A percentile compares a stretch with the other conserved stretches of the same genome.
These are phyloP conservation scores for Candida loeiensis DNA, from an alignment of 805 yeast genomes.

Conservation along the genomic window DNA sequence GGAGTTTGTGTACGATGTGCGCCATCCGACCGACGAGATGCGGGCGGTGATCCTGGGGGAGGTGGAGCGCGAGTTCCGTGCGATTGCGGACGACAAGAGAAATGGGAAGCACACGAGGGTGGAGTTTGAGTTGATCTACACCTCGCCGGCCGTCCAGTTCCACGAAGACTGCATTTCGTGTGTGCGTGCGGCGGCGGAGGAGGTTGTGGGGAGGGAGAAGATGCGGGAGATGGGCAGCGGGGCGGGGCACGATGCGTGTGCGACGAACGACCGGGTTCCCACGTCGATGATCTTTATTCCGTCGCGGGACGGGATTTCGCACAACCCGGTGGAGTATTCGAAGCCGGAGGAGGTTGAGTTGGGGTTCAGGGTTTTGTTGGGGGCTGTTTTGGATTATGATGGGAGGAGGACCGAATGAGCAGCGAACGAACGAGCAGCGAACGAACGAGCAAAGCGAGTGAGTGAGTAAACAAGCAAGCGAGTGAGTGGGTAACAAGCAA, in stretches of 20 bases:
- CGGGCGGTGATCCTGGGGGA: constrained; percentile 36
- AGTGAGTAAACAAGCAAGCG: too few species aligned
- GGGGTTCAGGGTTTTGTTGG: constrained; percentile 55
- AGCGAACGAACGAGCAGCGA: too few species aligned
- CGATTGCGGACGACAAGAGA: constrained; percentile 26
- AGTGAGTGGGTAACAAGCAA: too few species aligned
- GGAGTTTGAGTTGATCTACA: constrained; percentile 42
- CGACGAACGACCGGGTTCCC: constrained; percentile 53
- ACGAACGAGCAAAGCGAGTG: too few species aligned
- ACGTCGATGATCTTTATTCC: constrained; percentile 77
- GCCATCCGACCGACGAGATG: constrained; percentile 50
- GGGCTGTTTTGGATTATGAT: constrained; percentile 37
- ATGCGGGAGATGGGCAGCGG: constrained; percentile 55
- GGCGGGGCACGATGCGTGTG: constrained; percentile 73
- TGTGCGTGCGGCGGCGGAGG: constrained; percentile 50
- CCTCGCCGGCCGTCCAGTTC: constrained; percentile 57
- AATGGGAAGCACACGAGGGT: constrained; percentile 32
- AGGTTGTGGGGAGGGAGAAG: constrained; percentile 42
- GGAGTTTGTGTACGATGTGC: constrained; percentile 55
- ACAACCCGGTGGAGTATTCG: constrained; percentile 63
- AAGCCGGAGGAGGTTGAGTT: constrained; percentile 61
- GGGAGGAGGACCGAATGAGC: constrained; percentile 2
- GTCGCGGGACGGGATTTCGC: constrained; percentile 61
- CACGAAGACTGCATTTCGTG: constrained; percentile 48
- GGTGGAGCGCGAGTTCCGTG: constrained; percentile 33